Evolutionary conservation across 2,329 filamentous ascomycete species (phyloP), one percentile per base, ranked within the genome.

Genomic region (Xylaria sp.): DNA sequence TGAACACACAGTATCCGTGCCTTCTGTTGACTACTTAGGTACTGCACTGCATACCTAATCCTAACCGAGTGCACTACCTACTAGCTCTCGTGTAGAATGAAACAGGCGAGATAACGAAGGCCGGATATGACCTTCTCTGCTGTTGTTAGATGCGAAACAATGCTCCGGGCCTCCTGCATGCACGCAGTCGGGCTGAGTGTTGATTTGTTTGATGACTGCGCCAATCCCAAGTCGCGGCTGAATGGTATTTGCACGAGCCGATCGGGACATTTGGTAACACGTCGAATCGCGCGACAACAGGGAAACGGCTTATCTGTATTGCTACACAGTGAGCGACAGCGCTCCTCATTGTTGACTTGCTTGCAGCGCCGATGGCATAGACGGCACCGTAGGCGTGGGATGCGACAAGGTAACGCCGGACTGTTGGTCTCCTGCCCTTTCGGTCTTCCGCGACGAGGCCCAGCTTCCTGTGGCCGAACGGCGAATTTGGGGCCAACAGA

Each of bases 401-500:
- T 54, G 47, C 23, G 28, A 35, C 35, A 31, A 43, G 25, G 50
- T 25, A 57, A 12, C 38, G 45, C 56, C 60, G 51, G 56, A 45
- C 60, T 52, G 8, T 38, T 19, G 6, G 42, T 45, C 46, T 45
- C 52, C 46, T 52, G 50, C 54, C 53, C 25, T 46, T 28, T 52
- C 23, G 51, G 56, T 15, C 45, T 47, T 47, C 55, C 35, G 47
- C 37, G 42, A 56, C 38, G 40, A 59, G 42, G 12, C 17, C 45
- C 23, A 54, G 52, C 40, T 50, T 49, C 37, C 38, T 23, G 25
- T 37, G 42, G 46, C 47, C 64, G 46, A 65, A 47, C 19, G 25
- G 45, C 45, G 42, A 45, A 60, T 61, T 40, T n/a, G n/a, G 35
- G 57, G 54, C 19, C 54, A 43, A 54, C 23, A 43, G 33, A 42